These are phyloP conservation scores for Trichoderma virens DNA, from an alignment of 495 filamentous ascomycete species.

Conservation along the genomic window DNA sequence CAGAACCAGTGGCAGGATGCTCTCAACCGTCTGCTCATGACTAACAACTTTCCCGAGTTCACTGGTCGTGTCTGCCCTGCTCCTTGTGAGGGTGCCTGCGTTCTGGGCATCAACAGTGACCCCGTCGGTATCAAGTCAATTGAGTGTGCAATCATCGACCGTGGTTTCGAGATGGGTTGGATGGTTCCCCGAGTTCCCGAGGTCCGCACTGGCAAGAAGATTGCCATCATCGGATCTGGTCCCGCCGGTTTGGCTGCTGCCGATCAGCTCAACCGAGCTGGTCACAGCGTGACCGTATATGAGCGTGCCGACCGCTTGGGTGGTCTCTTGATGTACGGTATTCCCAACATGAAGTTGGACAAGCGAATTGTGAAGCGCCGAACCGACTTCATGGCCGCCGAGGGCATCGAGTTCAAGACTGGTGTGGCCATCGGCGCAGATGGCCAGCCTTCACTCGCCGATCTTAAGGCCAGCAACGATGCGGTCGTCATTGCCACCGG, in stretches of 20 bases:
- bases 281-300: conserved; percentile 88
- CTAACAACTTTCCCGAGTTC: conserved; percentile 99
- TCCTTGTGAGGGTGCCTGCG: conserved; percentile 95
- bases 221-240: conserved; percentile 92
- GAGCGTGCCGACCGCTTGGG: conserved; percentile 91
- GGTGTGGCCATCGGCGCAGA: conserved; percentile 74
- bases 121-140: conserved; percentile 98
- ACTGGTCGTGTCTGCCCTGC: conserved; percentile 97
- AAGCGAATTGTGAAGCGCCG: conserved; percentile 96
- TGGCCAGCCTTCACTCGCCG: conserved; percentile 51
- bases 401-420: conserved; percentile 80
- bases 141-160: conserved; percentile 98
- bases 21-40: conserved; percentile 91
- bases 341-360: conserved; percentile 99
- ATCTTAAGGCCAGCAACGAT: conserved; percentile 69
- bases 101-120: conserved; percentile 97
- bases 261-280: conserved; percentile 92
- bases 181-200: conserved; percentile 81
- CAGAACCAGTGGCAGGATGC: conserved; percentile 90
- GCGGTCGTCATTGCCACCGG: conserved; percentile 95
- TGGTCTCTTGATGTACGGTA: conserved; percentile 96
- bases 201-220: conserved; percentile 78
- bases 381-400: conserved; percentile 90
- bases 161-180: conserved; percentile 99
- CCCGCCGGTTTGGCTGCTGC: conserved; percentile 87